Conservation (phyloP, 805 yeast genomes). For the Saccharomycopsis sp. region DNA sequence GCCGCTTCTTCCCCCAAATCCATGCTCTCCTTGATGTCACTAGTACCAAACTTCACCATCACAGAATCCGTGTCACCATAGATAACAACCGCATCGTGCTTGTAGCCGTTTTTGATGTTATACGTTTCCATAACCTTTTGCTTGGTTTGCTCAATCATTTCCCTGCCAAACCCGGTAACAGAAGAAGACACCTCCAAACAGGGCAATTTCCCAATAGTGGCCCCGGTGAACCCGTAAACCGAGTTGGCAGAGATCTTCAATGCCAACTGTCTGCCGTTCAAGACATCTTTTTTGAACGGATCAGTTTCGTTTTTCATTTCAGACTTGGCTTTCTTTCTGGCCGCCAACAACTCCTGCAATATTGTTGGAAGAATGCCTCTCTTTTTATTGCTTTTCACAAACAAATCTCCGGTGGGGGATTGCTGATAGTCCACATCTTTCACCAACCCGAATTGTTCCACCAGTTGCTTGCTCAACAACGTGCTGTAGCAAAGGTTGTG, state of each 20-base stretch:
- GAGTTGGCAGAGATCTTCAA: constrained; percentile 95
- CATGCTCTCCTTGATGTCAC: constrained; percentile 79
- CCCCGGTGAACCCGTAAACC: constrained; percentile 98
- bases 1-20: constrained; percentile 92
- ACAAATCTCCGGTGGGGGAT: constrained; percentile 89
- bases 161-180: constrained; percentile 92
- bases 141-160: constrained; percentile 91
- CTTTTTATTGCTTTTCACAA: constrained; percentile 59
- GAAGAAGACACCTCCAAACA: constrained; percentile 95
- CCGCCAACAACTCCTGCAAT: constrained; percentile 76
- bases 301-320: constrained; percentile 90
- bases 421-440: constrained; percentile 71
- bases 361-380: constrained; percentile 90
- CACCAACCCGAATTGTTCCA: constrained; percentile 51
- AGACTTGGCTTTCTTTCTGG: constrained; percentile 87
- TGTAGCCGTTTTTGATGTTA: constrained; percentile 70
- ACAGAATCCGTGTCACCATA: constrained; percentile 99
- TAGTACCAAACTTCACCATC: constrained; percentile 92
- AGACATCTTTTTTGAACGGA: constrained; percentile 85
- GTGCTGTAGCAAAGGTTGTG: constrained; percentile 96
- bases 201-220: constrained; percentile 94
- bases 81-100: constrained; percentile 81
- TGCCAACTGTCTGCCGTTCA: constrained; percentile 96
- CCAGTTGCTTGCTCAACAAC: constrained; percentile 57
- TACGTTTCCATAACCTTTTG: constrained; percentile 74